Evolutionary conservation across 768 basidiomycete species (phyloP), one percentile per base, ranked within the genome.

Genomic region (Boletus vermiculosoides): DNA sequence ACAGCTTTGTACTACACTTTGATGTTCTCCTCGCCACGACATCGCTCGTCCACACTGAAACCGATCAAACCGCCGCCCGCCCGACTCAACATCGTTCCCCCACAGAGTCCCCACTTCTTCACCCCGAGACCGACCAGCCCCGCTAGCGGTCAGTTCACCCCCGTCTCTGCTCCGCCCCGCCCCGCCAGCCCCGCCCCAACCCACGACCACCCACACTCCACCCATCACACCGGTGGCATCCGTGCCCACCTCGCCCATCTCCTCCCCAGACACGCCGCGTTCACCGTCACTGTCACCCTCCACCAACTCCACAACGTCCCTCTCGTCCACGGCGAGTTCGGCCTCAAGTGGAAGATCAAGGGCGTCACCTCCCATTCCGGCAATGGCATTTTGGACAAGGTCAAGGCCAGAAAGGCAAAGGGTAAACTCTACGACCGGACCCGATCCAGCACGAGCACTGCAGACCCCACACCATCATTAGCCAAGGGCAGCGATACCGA

Each of bases 271-370:
- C 86, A 90, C 64, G 82, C 87, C 4, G 78, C 81, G 50, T 90
- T 92, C 72, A 80, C 82, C 52, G 81, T 83, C 30, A 75, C 76
- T 12, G 65, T 91, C 41, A 74, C 76, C 20, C 76, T 90, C 39
- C 86, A 90, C 71, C 82, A 89, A 61, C 78, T 92, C 22, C 77
- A 81, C 20, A 86, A 83, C 61, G 85, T 92, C 0, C 90, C 90
- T 0, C 81, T 90, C 55, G 82, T 90, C 34, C 74, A 76, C 41
- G 89, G 89, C 59, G 80, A 88, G 65, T 90, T 90, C 65, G 83
- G 77, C 20, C 80, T 86, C 6, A 76, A 78, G 22, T 90, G 90
- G 88, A 86, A 83, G 70, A 82, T 90, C 71, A 87, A 84, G 75
- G 78, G 83, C 60, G 78, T 77, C 33, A 74, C 73, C 37, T 70